phyloP scores from a whole-genome alignment of 306 rosid genomes.

The Aeschynomene evenia region DNA sequence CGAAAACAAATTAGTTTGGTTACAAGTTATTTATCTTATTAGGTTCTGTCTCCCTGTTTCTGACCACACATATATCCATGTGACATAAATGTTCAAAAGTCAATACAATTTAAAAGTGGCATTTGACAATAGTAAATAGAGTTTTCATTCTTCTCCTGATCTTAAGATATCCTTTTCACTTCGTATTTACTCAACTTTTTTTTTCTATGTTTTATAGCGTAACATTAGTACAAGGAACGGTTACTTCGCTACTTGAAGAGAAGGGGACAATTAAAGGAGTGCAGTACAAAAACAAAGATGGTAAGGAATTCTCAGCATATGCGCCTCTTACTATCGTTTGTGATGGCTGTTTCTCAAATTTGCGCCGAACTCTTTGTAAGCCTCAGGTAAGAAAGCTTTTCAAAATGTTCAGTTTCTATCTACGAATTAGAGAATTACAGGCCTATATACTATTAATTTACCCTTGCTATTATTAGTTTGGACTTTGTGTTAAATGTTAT shows the following conservation, averaged over 20 bases:
- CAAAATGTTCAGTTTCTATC: background rate
- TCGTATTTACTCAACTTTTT: background rate
- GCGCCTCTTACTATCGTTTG: conserved; percentile 93
- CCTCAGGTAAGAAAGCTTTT: conserved; percentile 60
- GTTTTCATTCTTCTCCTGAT: conserved; percentile 9
- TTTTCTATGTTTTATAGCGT: conserved; percentile 44
- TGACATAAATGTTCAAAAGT: background rate
- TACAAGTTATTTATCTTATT: background rate
- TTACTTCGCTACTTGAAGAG: conserved; percentile 86
- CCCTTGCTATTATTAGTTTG: background rate
- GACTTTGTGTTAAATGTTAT: background rate
- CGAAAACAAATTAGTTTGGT: background rate
- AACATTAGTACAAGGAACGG: conserved; percentile 82
- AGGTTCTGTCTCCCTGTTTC: background rate
- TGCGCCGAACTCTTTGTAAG: conserved; percentile 86
- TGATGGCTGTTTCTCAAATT: conserved; percentile 95
- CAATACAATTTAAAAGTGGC: background rate
- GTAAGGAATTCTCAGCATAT: conserved; percentile 60
- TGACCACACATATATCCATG: background rate
- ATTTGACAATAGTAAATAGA: background rate
- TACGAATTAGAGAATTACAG: background rate
- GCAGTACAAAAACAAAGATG: conserved; percentile 69
- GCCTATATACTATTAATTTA: background rate
- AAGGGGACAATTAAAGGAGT: conserved; percentile 81
- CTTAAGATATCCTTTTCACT: background rate